A percentile compares a stretch with the other conserved stretches of the same genome.
Conservation (phyloP, 1,139 yeast genomes). For the Saccharomyces hybrid region DNA sequence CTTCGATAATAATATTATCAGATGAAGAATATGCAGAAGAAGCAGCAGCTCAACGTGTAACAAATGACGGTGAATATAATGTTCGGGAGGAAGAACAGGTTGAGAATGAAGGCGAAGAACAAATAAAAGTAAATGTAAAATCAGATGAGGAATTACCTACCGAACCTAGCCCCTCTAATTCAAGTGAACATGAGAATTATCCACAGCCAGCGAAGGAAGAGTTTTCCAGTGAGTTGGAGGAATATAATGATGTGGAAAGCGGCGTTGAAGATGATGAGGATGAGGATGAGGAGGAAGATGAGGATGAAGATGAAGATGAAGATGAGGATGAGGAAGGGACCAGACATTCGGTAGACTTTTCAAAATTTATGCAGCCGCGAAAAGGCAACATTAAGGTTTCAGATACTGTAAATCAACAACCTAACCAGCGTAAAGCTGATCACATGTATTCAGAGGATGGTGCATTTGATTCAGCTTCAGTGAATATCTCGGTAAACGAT, state of each 20-base stretch:
- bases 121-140: not conserved
- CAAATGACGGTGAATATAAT: constrained; percentile 1
- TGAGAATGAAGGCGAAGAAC: not conserved
- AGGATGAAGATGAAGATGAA: constrained; percentile 8
- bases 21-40: constrained; percentile 6
- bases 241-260: constrained; percentile 2
- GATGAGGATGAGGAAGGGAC: constrained; percentile 3
- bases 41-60: not conserved
- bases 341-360: not conserved
- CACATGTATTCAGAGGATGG: not conserved
- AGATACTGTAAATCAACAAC: not conserved
- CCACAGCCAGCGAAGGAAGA: not conserved
- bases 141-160: not conserved
- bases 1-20: constrained; percentile 6
- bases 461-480: not conserved
- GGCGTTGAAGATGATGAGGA: constrained; percentile 6
- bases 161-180: not conserved
- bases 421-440: not conserved
- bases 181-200: not conserved
- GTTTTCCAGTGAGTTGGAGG: constrained; percentile 1
- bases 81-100: not conserved
- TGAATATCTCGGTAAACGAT: not conserved
- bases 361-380: not conserved
- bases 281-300: not conserved
- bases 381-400: not conserved